Evolutionary conservation across 257 asterid species (phyloP), one percentile per base, ranked within the genome.

Genomic region (Eustoma russellianum): DNA sequence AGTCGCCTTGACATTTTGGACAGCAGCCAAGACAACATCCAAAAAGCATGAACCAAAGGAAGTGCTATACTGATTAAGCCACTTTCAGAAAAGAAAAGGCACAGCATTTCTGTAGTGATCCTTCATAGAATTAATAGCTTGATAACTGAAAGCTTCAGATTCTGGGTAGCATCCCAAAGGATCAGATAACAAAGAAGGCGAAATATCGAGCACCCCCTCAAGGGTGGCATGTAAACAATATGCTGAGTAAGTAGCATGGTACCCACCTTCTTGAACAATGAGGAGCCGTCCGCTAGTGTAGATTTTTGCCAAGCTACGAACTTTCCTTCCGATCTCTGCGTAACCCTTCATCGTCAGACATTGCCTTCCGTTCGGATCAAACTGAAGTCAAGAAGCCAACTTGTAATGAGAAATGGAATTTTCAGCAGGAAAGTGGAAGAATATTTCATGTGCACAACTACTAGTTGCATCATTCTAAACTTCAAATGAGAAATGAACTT

Each of bases 281-380:
- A 91, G 71, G 60, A 91, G 58, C 5, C 76, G 65, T 16, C 98
- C 98, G 33, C 57, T 18, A 50, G 88, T 56, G 38, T 84, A 79
- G 71, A 67, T 68, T 38, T 79, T 75, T 2, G 90, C 92, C 80
- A 82, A 53, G 67, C 35, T 69, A 19, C 79, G 71, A 41, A 80
- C 80, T 34, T 53, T 74, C 60, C 50, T 79, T 68, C 98, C 96
- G 12, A 87, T 80, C 56, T 63, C 71, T 64, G 92, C 60, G 44
- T 80, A 91, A 13, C 96, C 98, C 19, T 84, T 88, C 98, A 87
- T 91, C 52, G 93, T 87, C 81, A 91, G 70, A 74, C 98, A 91
- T 58, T 84, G 95, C 63, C 96, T 84, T 69, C 98, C 98, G 13
- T 91, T 91, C 7, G 98, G 94, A 77, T 91, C 98, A 74, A 87